Evolutionary conservation across 1,139 yeast species (phyloP).

Genomic region (Taphrina flavorubra): DNA sequence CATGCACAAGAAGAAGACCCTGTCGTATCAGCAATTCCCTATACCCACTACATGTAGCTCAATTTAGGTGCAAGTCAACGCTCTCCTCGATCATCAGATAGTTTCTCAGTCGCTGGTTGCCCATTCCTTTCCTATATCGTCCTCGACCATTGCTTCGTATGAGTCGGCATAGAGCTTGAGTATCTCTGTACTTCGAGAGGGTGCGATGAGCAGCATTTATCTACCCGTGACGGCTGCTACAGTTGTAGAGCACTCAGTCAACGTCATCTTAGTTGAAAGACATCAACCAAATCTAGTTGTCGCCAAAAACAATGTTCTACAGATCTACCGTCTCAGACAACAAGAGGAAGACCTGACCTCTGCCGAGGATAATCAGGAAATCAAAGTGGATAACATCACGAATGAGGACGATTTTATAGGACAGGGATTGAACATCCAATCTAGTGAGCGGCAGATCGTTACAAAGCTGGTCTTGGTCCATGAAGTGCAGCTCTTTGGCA

Average conservation of each 20-base stretch:
- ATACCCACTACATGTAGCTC: too few relatives aligned
- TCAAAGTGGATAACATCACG: conserved; percentile 16
- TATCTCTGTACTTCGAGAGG: background rate
- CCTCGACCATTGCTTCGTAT: background rate
- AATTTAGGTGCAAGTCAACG: too few relatives aligned
- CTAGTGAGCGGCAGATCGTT: conserved; percentile 30
- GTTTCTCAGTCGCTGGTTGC: too few relatives aligned
- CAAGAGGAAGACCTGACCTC: conserved; percentile 34
- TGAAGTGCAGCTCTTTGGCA: conserved; percentile 35
- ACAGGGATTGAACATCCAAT: conserved; percentile 21
- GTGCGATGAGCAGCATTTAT: conserved; percentile 21
- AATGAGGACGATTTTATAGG: conserved; percentile 32
- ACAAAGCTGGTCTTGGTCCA: conserved; percentile 32
- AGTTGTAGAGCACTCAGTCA: conserved; percentile 20
- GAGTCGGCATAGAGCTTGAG: background rate
- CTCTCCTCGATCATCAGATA: too few relatives aligned
- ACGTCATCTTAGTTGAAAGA: conserved; percentile 7
- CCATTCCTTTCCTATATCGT: too few relatives aligned
- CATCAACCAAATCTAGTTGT: conserved; percentile 41
- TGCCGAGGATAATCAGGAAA: conserved; percentile 14
- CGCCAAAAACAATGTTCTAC: conserved; percentile 42
- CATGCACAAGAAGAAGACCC: too few relatives aligned
- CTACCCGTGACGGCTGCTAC: conserved; percentile 31
- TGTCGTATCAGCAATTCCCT: too few relatives aligned
- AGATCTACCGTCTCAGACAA: conserved; percentile 39